Conservation (phyloP, 2,329 filamentous ascomycete species). For the Aspergillus transmontanensis region DNA sequence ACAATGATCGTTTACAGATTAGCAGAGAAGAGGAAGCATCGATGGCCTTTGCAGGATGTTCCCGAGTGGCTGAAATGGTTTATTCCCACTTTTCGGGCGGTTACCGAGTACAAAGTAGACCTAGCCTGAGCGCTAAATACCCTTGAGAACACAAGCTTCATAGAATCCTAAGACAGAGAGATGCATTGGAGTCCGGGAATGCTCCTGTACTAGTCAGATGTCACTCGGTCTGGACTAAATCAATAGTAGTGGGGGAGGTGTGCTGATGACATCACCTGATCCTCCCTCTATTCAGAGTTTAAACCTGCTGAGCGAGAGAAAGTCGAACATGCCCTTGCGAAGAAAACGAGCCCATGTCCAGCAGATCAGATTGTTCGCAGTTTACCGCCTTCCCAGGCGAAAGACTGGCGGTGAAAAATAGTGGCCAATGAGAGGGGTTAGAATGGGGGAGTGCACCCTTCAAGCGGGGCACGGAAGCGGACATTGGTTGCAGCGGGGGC, state of each 20-base stretch:
- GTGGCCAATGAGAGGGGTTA: background rate
- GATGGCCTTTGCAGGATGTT: background rate
- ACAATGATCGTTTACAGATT: background rate
- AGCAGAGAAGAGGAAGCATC: background rate
- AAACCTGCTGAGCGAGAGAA: background rate
- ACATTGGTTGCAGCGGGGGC: slow-evolving; percentile 2
- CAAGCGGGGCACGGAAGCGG: slow-evolving; percentile 3
- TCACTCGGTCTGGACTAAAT: too few relatives aligned
- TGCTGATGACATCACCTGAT: background rate
- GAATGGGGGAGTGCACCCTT: background rate
- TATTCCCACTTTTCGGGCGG: background rate
- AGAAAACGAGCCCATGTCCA: background rate
- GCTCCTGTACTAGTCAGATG: too few relatives aligned
- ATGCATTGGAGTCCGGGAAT: too few relatives aligned
- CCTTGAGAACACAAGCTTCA: too few relatives aligned
- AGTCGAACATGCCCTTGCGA: background rate
- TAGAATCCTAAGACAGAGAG: too few relatives aligned
- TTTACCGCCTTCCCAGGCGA: slow-evolving; percentile 4
- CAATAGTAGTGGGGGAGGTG: too few relatives aligned
- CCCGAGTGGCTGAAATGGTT: background rate
- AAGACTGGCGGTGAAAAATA: slow-evolving; percentile 6
- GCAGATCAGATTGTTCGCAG: background rate
- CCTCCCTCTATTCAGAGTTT: background rate
- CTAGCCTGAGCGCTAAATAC: too few relatives aligned
- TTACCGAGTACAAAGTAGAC: background rate